Base-by-base conservation (phyloP, 441 rosid species). In the Erodium texanum region DNA sequence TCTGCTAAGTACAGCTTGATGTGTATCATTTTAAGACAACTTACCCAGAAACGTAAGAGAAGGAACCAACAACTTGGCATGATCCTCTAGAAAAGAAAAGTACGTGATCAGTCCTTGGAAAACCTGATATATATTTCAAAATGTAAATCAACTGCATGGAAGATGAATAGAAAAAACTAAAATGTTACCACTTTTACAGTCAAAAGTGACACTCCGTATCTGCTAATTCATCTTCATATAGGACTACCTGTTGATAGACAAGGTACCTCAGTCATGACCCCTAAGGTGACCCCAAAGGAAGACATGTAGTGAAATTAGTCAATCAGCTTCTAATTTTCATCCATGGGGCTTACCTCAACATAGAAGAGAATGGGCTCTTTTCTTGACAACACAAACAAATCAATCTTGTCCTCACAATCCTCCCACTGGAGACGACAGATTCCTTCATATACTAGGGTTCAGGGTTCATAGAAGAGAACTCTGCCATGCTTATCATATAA, bases 11-110 rank as follows among this genome's bases (percentile, higher is more conserved):
- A 58, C 62, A 58, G 18, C 24, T 58, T 19, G 2, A 58, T 22
- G 62, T 58, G 27, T 24, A 58, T 58, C 15, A 3, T 22, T 22
- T 10, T 12, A 8, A 58, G 4, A 58, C 54, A 15, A 45, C 97
- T 86, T 72, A 93, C 98, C 97, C 98, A 93, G 78, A 85, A 93
- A 70, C 87, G 97, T 80, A 90, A 78, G 71, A 93, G 97, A 79
- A 93, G 95, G 82, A 89, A 93, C 98, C 98, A 93, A 72, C 87
- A 80, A 71, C 89, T 89, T 70, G 97, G 98, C 98, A 93, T 93
- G 79, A 93, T 92, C 80, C 98, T 89, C 98, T 93, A 76, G 68
- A 76, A 71, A 76, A 73, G 73, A 64, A 22, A 72, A 76, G 74
- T 18, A 66, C 4, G 12, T 70, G n/a, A 67, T 68, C 66, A 78